Conservation (phyloP, 2,329 filamentous ascomycete species). For the Alternaria sp. region DNA sequence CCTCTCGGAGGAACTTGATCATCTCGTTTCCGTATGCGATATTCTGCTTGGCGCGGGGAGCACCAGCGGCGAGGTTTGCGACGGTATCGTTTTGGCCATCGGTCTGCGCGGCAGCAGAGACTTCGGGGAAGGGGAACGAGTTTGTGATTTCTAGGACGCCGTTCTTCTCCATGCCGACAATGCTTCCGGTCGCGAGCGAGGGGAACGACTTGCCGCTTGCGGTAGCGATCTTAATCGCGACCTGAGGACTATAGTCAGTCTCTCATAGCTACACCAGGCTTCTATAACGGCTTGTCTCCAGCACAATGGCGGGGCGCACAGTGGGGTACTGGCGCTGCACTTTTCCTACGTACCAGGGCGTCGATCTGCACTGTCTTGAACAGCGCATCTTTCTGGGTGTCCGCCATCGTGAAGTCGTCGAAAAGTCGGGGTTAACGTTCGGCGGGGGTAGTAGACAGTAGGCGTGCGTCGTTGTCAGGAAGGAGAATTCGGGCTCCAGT, state of each 20-base stretch:
- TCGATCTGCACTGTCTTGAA: conserved; percentile 92
- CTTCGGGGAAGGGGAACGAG: conserved; percentile 88
- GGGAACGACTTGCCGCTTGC: conserved; percentile 89
- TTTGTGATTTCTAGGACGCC: conserved; percentile 89
- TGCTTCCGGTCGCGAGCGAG: conserved; percentile 83
- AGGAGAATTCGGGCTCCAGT: conserved; percentile 22
- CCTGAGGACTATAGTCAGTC: conserved; percentile 59
- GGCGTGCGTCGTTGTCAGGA: conserved; percentile 26
- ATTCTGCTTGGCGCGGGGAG: conserved; percentile 91
- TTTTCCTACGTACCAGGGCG: conserved; percentile 74
- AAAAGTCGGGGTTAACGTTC: conserved; percentile 12
- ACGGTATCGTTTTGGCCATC: conserved; percentile 44
- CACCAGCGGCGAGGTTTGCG: conserved; percentile 76
- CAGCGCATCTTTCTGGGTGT: conserved; percentile 54
- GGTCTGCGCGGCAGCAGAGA: conserved; percentile 73
- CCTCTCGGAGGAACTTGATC: conserved; percentile 94
- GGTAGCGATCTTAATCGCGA: conserved; percentile 98
- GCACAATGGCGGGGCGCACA: conserved; percentile 36
- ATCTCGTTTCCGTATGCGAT: conserved; percentile 90
- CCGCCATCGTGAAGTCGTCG: conserved; percentile 43
- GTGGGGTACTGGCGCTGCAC: conserved; percentile 41
- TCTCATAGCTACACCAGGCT: not conserved
- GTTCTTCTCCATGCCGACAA: conserved; percentile 91
- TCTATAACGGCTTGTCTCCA: conserved; percentile 4
- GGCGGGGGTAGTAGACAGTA: conserved; percentile 24